Evolutionary conservation across 345 rosid genomes (phyloP), one percentile per base, ranked within the genome.

Genomic region (Salix viminalis): DNA sequence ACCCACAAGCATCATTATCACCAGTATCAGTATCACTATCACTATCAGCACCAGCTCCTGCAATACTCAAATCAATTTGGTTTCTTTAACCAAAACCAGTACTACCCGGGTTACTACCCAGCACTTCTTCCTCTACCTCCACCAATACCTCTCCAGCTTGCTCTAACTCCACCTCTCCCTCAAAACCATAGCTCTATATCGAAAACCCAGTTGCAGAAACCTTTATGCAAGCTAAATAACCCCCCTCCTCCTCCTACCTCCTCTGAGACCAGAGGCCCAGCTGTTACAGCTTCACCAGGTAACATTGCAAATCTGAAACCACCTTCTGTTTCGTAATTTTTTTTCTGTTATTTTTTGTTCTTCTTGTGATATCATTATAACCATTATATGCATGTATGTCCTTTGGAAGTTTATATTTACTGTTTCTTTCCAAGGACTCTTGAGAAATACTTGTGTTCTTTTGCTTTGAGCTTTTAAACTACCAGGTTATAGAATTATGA

Each of bases 81-180:
- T 21, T 81, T 83, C 78, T 85, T 77, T 48, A 80, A 85, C 79
- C 89, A 80, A 30, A 80, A 76, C 86, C 85, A 78, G 50, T 71
- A 75, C 72, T 71, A 73, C 72, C 83, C 75, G 18, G 67, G n/a
- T 67, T 84, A 82, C 76, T 81, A 87, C 84, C 97, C 89, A 16
- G 89, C 89, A 79, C 88, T 86, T 80, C 94, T 86, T 74, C 98
- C 90, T 61, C 83, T 73, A 8, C 94, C 90, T 83, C 88, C 90
- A 79, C 84, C 86, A 34, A 76, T 87, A 64, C 92, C 91, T 70
- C 84, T 86, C 56, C 91, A 82, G 19, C 87, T 81, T 23, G 87
- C 90, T 83, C 58, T 80, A n/a, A 30, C 87, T 52, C 91, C 89
- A 24, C 84, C 84, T 69, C 41, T 81, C 70, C 82, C 80, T 73